Base-by-base conservation (phyloP, 2,329 filamentous ascomycete species). In the Trichophyton schoenleinii region DNA sequence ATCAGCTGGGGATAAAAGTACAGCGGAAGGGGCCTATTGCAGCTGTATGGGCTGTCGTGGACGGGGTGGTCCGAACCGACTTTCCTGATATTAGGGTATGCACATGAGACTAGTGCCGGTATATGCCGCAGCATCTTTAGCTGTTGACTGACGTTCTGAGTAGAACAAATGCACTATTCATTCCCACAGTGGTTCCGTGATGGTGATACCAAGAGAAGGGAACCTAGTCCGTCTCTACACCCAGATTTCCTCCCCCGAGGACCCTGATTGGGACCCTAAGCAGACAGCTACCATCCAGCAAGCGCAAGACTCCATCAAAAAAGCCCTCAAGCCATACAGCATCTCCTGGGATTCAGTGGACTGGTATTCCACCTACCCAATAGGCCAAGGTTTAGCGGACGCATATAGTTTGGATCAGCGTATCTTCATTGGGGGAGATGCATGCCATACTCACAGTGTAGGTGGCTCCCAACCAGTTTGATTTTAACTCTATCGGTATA, bases 51-150 rank as follows among this genome's bases (percentile, higher is more conserved):
- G 86, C 86, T 59, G 87, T 90, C n/a, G 87, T 89, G 78, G 87
- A 90, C 67, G 81, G 87, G 38, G 84, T 89, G 2, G 83, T 89
- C 31, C 78, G 82, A 68, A 89, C 87, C 0, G 80, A 89, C 67
- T 90, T 90, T 66, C 87, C 87, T 0, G 87, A 92, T 70, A 88
- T 91, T 67, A 85, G 88, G 79, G 86, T 87, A 80, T 86, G 88
- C 11, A 84, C 25, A 91, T 91, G 0, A 88, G 96, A 1, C 83
- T 83, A 25, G 8, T 22, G 28, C 28, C 2, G n/a, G n/a, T 48
- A 81, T 0, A 84, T 70, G 9, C 34, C 6, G 13, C 34, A 13
- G 34, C 9, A 9, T 7, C 34, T 11, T 31, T 38, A 13, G 9
- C 84, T 85, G 9, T 42, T 31, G 34, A 18, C 42, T 48, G 25